These are phyloP conservation scores for Penicillium sp. DNA, from an alignment of 2,329 filamentous ascomycete species.

Conservation along the genomic window DNA sequence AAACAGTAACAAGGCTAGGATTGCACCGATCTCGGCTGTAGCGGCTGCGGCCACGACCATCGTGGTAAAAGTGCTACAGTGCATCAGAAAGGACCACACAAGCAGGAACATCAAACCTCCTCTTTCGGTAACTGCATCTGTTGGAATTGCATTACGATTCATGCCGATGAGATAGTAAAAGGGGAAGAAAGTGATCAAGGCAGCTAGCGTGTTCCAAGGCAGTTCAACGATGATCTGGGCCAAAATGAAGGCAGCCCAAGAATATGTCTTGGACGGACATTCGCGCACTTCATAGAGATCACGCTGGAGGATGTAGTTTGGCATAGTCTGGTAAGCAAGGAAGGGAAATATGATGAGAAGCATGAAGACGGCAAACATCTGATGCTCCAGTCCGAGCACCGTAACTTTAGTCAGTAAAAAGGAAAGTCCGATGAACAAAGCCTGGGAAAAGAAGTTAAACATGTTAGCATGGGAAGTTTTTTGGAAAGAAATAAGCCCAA, in stretches of 20 bases:
- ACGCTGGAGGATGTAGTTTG: slow-evolving; percentile 56
- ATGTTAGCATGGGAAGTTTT: background rate
- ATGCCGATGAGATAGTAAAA: background rate
- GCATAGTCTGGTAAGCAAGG: slow-evolving; percentile 53
- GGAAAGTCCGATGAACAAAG: slow-evolving; percentile 78
- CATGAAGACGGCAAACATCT: slow-evolving; percentile 86
- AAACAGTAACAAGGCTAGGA: background rate
- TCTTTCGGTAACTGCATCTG: background rate
- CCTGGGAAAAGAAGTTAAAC: background rate
- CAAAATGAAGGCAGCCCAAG: slow-evolving; percentile 45
- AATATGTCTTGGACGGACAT: slow-evolving; percentile 66
- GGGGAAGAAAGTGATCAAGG: background rate
- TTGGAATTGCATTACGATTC: background rate
- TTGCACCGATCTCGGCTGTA: background rate
- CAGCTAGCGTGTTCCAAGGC: slow-evolving; percentile 47
- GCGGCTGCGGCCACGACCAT: background rate
- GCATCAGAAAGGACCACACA: background rate
- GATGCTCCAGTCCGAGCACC: slow-evolving; percentile 57
- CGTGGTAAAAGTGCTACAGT: background rate
- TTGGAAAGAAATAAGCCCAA: background rate
- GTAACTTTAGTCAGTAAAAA: slow-evolving; percentile 73
- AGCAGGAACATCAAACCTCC: background rate
- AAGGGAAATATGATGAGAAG: slow-evolving; percentile 71
- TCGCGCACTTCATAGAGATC: slow-evolving; percentile 60
- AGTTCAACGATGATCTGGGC: slow-evolving; percentile 69